Percentiles rank a stretch among this genome's conserved stretches.
These are phyloP conservation scores for Escovopsis sp. DNA, from an alignment of 2,329 filamentous ascomycete genomes.

Conservation along the genomic window DNA sequence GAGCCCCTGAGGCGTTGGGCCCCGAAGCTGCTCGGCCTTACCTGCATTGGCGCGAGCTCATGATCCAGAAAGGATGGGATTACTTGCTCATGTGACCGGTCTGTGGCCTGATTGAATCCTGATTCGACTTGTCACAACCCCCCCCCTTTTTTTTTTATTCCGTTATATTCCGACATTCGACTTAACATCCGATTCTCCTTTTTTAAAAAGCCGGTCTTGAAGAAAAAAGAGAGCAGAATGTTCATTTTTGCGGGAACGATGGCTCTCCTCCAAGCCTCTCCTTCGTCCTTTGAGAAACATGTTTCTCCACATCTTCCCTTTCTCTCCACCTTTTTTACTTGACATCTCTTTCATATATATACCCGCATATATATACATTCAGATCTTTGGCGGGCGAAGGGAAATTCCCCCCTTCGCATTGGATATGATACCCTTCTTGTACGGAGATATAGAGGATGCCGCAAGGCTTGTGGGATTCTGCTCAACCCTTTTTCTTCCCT, in stretches of 20 bases:
- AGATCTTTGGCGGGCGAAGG: background rate
- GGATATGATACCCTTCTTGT: conserved; percentile 17
- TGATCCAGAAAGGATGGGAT: conserved; percentile 84
- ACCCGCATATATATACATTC: conserved; percentile 7
- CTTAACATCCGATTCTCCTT: background rate
- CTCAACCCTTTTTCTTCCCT: background rate
- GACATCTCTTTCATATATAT: conserved; percentile 8
- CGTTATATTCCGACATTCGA: too few relatives aligned
- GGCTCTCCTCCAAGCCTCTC: conserved; percentile 4
- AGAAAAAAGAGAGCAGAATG: conserved; percentile 11
- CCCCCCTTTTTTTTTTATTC: background rate
- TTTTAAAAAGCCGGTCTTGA: conserved; percentile 23
- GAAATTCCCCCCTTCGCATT: conserved; percentile 12
- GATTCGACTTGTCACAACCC: background rate
- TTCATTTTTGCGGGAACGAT: conserved; percentile 6
- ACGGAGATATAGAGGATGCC: conserved; percentile 24
- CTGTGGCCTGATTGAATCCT: background rate
- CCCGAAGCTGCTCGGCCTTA: conserved; percentile 38
- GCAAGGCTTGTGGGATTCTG: conserved; percentile 20
- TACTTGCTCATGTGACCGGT: conserved; percentile 63
- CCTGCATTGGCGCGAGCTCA: conserved; percentile 89
- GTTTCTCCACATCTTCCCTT: background rate
- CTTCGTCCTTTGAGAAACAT: background rate
- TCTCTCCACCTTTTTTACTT: conserved; percentile 4
- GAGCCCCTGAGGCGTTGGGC: conserved; percentile 21